Evolutionary conservation across 2,329 filamentous ascomycete genomes (phyloP).

Genomic region (Rutstroemia sp.): DNA sequence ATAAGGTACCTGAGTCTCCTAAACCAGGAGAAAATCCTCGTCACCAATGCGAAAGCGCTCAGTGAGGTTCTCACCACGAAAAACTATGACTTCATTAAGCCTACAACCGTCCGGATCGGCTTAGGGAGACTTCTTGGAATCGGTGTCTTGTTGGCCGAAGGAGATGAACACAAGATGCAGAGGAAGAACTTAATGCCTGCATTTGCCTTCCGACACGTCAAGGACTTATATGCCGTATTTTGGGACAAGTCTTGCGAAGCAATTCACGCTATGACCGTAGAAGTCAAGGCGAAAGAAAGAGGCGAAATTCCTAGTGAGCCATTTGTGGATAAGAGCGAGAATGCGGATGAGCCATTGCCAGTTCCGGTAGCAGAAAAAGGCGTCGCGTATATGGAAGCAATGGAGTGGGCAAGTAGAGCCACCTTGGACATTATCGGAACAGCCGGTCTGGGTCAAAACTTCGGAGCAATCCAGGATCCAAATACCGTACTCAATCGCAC

Average conservation of each 20-base stretch:
- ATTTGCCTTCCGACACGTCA: slow-evolving; percentile 80
- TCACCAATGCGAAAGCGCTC: slow-evolving; percentile 57
- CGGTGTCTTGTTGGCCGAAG: slow-evolving; percentile 74
- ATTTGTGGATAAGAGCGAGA: slow-evolving; percentile 6
- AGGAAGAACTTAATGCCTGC: slow-evolving; percentile 74
- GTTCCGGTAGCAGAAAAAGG: slow-evolving; percentile 13
- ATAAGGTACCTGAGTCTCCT: slow-evolving; percentile 58
- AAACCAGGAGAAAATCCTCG: slow-evolving; percentile 55
- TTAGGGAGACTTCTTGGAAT: slow-evolving; percentile 60
- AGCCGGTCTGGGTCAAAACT: slow-evolving; percentile 65
- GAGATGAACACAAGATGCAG: slow-evolving; percentile 81
- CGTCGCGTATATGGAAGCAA: slow-evolving; percentile 46
- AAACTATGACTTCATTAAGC: slow-evolving; percentile 65
- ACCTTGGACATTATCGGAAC: slow-evolving; percentile 71
- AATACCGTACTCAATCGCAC: slow-evolving; percentile 49
- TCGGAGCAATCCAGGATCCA: slow-evolving; percentile 56
- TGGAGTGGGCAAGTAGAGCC: slow-evolving; percentile 56
- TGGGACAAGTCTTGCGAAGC: slow-evolving; percentile 70
- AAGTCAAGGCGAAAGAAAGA: slow-evolving; percentile 33
- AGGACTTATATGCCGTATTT: slow-evolving; percentile 76
- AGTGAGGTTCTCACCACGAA: slow-evolving; percentile 62
- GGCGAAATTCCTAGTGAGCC: slow-evolving; percentile 35
- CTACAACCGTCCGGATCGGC: slow-evolving; percentile 42
- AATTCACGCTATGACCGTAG: slow-evolving; percentile 51
- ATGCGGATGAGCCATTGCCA: not conserved